phyloP scores from a whole-genome alignment of 805 yeast genomes.

The Blastobotrys parvus region DNA sequence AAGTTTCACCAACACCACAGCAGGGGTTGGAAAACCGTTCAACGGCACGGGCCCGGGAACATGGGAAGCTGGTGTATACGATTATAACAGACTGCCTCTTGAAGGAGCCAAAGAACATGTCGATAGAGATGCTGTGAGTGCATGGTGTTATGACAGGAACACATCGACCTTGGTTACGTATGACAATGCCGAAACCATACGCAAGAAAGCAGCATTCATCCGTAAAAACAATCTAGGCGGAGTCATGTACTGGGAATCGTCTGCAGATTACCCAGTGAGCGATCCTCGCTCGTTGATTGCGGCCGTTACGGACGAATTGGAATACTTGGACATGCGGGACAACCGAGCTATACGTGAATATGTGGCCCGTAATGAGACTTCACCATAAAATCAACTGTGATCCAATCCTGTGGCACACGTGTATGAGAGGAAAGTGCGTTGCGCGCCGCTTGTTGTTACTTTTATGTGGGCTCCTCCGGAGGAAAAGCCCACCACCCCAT shows the following conservation, averaged over 20 bases:
- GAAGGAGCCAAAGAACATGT: constrained; percentile 37
- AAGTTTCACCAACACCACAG: constrained; percentile 35
- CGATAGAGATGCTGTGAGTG: constrained; percentile 47
- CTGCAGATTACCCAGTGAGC: constrained; percentile 47
- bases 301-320: constrained; percentile 12
- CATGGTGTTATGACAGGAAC: constrained; percentile 39
- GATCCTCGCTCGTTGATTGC: constrained; percentile 18
- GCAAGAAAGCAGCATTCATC: constrained; percentile 54
- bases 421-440: no score
- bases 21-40: constrained; percentile 36
- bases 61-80: constrained; percentile 44
- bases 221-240: constrained; percentile 52
- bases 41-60: constrained; percentile 35
- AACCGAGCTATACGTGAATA: constrained; percentile 5
- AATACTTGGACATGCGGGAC: constrained; percentile 6
- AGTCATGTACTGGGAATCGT: constrained; percentile 93
- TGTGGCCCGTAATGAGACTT: no score
- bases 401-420: no score
- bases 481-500: no score
- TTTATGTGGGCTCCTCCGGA: no score
- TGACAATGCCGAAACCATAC: constrained; percentile 52
- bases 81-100: constrained; percentile 48
- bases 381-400: no score
- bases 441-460: no score
- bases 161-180: constrained; percentile 43